Evolutionary conservation across 257 asterid genomes (phyloP).

Genomic region (Solanum verrucosum): DNA sequence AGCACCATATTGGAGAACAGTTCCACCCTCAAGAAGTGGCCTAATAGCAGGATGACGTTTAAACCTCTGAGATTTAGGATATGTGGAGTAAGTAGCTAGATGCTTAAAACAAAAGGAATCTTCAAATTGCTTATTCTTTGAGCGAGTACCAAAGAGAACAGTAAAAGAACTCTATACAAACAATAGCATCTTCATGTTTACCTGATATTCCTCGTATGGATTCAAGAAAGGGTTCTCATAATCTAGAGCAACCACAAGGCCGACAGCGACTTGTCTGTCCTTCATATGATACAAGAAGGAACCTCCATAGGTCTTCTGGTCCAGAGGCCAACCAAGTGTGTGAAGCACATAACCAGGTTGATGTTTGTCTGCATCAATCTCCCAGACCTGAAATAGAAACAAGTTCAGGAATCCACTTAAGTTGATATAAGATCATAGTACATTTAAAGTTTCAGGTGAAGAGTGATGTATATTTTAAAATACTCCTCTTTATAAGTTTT

Average conservation of each 20-base stretch:
- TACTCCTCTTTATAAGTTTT: not conserved
- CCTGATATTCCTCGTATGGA: slow-evolving; percentile 98
- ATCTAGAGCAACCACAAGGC: slow-evolving; percentile 79
- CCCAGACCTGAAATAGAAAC: slow-evolving; percentile 74
- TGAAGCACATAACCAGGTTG: slow-evolving; percentile 82
- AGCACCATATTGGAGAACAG: slow-evolving; percentile 88
- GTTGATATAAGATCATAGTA: not conserved
- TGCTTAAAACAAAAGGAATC: not conserved
- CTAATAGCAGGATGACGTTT: slow-evolving; percentile 83
- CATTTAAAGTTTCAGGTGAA: not conserved
- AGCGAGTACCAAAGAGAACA: not conserved
- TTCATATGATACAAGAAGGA: slow-evolving; percentile 93
- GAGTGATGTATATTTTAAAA: not conserved
- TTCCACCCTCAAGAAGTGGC: slow-evolving; percentile 82
- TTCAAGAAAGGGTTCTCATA: slow-evolving; percentile 84
- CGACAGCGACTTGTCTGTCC: slow-evolving; percentile 86
- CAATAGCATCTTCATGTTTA: slow-evolving; percentile 7
- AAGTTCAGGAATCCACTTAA: slow-evolving; percentile 8
- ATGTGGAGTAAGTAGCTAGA: not conserved
- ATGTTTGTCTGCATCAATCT: slow-evolving; percentile 61
- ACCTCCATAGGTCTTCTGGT: slow-evolving; percentile 85
- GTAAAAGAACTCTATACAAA: not conserved
- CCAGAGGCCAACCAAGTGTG: slow-evolving; percentile 96
- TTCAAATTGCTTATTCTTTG: not conserved
- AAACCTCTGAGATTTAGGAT: slow-evolving; percentile 46